These are phyloP conservation scores for Yarrowia bubula DNA, from an alignment of 805 yeast genomes.

Conservation along the genomic window DNA sequence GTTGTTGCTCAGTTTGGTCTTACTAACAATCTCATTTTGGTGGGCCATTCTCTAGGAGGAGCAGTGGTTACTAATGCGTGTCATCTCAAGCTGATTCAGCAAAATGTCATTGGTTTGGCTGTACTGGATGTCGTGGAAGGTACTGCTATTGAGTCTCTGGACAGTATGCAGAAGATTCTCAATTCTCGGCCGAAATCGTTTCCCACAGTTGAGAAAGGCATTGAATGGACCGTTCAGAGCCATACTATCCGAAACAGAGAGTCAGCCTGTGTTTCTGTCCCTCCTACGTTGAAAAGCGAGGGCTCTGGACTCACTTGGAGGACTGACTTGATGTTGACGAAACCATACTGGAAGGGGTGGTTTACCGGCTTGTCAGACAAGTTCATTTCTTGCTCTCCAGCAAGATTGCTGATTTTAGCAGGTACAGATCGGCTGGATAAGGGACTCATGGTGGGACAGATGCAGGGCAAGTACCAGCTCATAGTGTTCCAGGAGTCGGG, in stretches of 20 bases:
- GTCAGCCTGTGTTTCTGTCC: conserved; percentile 78
- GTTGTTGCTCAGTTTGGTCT: conserved; percentile 28
- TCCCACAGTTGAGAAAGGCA: conserved; percentile 52
- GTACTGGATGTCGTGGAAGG: conserved; percentile 94
- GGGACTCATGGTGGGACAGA: conserved; percentile 85
- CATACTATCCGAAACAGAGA: conserved; percentile 52
- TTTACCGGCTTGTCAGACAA: conserved; percentile 61
- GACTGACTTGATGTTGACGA: conserved; percentile 59
- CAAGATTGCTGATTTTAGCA: conserved; percentile 75
- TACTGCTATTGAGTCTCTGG: conserved; percentile 71
- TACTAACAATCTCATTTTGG: conserved; percentile 48
- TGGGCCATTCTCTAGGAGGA: conserved; percentile 95
- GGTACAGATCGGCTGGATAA: conserved; percentile 89
- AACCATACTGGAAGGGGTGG: conserved; percentile 78
- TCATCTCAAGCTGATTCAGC: conserved; percentile 29
- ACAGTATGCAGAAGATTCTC: conserved; percentile 65
- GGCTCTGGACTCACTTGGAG: conserved; percentile 52
- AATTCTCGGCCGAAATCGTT: conserved; percentile 64
- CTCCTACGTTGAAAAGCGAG: conserved; percentile 51
- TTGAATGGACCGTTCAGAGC: conserved; percentile 76
- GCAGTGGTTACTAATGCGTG: conserved; percentile 65
- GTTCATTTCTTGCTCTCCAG: conserved; percentile 51
- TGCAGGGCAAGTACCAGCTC: conserved; percentile 93
- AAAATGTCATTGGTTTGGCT: conserved; percentile 53
- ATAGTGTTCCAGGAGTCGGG: conserved; percentile 80